Base-by-base conservation (phyloP, 192 early-diverging fungal species). In the Chytriomyces hyalinus region DNA sequence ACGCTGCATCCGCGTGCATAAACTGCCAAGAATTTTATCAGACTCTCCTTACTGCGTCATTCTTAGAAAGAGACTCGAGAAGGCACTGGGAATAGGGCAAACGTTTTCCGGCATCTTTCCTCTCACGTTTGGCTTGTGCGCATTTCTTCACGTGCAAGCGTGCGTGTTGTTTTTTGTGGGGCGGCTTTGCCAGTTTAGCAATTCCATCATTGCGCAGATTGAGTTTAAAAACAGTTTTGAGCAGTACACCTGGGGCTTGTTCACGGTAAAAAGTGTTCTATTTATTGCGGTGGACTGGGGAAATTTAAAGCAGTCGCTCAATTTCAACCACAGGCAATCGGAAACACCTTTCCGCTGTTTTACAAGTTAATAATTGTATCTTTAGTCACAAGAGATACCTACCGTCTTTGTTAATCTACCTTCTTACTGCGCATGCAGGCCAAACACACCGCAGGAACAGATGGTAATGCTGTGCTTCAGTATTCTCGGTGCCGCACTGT, bases 241-340 rank as follows among this genome's bases (percentile, higher is more conserved):
- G n/a, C 82, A 86, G 61, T 87, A 87, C 74, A 80, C 79, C 17
- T 82, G 65, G 65, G 79, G 61, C 60, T 61, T 79, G 22, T 81
- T 81, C 50, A 64, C 48, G 22, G 50, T 71, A 49, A 20, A 22
- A 59, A 6, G 8, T 76, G 59, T 59, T 70, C 70, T 84, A 47
- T 22, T 63, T 43, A 59, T 65, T 51, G 61, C 20, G n/a, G 53
- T 36, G 28, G 28, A 36, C 36, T 36, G 36, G 67, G 26, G 24
- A 36, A 36, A 36, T 36, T 17, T 71, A 17, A 24, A 65, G 45
- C 77, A 59, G 57, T 78, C 13, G 22, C 36, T 24, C 17, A 62
- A 11, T 44, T 17, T 26, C 61, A 26, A 13, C 20, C 3, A 20
- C 28, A 51, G 53, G 78, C 76, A n/a, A 67, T 81, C 6, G 75